Conservation (phyloP, 2,329 filamentous ascomycete species). For the Penicillium sp. region DNA sequence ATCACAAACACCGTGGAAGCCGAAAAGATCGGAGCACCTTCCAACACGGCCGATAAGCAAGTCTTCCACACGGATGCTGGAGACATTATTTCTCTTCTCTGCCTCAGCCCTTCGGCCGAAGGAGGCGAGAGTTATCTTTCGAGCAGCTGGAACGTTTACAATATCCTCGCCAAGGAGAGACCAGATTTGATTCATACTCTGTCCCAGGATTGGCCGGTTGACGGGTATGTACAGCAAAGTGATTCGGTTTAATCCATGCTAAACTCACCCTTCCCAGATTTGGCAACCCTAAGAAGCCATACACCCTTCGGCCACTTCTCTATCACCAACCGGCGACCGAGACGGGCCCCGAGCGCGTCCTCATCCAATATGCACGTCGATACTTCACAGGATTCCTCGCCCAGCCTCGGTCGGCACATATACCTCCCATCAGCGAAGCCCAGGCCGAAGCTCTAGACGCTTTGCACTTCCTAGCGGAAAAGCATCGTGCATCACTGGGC, state of each 20-base stretch:
- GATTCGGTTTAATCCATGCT: not conserved
- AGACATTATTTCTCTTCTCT: conserved; percentile 56
- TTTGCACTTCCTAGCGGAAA: conserved; percentile 53
- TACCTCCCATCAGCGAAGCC: conserved; percentile 54
- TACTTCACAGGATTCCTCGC: conserved; percentile 56
- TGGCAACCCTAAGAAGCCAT: conserved; percentile 51
- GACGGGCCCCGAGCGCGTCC: conserved; percentile 53
- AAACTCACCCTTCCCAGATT: conserved; percentile 46
- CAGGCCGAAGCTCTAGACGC: conserved; percentile 57
- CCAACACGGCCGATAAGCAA: conserved; percentile 34
- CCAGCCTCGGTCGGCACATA: conserved; percentile 44
- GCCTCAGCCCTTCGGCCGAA: conserved; percentile 48
- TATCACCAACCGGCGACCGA: conserved; percentile 56
- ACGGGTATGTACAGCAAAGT: conserved; percentile 40
- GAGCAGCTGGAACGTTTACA: conserved; percentile 57
- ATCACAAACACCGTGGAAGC: conserved; percentile 38
- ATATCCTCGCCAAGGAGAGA: conserved; percentile 54
- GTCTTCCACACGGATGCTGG: conserved; percentile 61
- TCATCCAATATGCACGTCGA: conserved; percentile 63
- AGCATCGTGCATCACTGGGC: conserved; percentile 45
- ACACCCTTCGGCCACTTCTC: conserved; percentile 46
- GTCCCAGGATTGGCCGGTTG: conserved; percentile 51
- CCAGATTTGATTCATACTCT: conserved; percentile 58
- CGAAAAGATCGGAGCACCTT: conserved; percentile 21
- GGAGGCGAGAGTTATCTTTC: conserved; percentile 58